Conservation (phyloP, 345 rosid genomes). For the Syzygium oleosum region DNA sequence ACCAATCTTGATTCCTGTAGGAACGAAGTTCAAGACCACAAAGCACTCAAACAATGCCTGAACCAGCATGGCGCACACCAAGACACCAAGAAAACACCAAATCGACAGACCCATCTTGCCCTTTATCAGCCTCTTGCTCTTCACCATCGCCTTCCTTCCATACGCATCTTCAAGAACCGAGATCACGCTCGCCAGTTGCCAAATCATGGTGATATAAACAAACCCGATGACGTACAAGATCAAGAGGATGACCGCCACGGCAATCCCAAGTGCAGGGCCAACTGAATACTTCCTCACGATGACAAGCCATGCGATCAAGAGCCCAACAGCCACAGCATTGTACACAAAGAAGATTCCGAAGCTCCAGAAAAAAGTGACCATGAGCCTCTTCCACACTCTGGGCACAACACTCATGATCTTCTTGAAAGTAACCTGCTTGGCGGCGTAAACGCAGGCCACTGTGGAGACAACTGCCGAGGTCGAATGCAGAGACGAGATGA, state of each 20-base stretch:
- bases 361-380: conserved; percentile 33
- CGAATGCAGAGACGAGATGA: conserved; percentile 34
- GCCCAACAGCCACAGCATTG: background rate
- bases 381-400: conserved; percentile 43
- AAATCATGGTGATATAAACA: conserved; percentile 26
- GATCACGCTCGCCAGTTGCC: conserved; percentile 43
- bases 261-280: background rate
- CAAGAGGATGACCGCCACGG: background rate
- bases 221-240: conserved; percentile 11
- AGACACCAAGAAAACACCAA: background rate
- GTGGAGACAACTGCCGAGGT: conserved; percentile 52
- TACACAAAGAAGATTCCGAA: conserved; percentile 11
- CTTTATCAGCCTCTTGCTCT: conserved; percentile 25
- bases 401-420: conserved; percentile 41
- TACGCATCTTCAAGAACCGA: conserved; percentile 43
- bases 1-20: conserved; percentile 3
- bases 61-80: conserved; percentile 5
- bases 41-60: conserved; percentile 4
- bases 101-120: conserved; percentile 24
- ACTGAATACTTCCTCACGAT: background rate
- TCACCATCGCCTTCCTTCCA: conserved; percentile 37
- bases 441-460: conserved; percentile 34
- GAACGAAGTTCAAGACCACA: conserved; percentile 15
- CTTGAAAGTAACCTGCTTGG: conserved; percentile 18
- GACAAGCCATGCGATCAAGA: background rate